A percentile compares a stretch with the other conserved stretches of the same genome.
Conservation (phyloP, 805 yeast species). For the Komagataella phaffii region DNA sequence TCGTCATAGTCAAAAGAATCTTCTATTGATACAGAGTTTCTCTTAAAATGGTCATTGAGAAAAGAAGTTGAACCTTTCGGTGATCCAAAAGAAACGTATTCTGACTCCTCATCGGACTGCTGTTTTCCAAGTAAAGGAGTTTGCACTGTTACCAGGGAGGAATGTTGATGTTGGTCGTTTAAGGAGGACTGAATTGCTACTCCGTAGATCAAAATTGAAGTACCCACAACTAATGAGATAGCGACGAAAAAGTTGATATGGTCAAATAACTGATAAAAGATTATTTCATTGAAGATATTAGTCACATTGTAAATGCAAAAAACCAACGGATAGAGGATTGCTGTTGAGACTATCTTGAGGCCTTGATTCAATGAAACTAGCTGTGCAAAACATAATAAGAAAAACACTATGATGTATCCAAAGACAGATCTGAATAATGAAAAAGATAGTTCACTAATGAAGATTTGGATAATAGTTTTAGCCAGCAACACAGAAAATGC, state of each 20-base stretch:
- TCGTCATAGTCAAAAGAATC: neutral
- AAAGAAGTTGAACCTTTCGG: constrained; percentile 14
- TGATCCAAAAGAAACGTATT: constrained; percentile 27
- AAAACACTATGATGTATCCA: constrained; percentile 24
- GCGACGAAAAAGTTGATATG: constrained; percentile 20
- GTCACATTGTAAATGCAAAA: constrained; percentile 71
- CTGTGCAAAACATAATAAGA: constrained; percentile 56
- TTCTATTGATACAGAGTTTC: neutral
- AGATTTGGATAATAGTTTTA: constrained; percentile 66
- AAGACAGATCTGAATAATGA: constrained; percentile 12
- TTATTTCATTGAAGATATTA: constrained; percentile 52
- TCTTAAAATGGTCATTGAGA: constrained; percentile 4
- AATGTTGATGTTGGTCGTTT: constrained; percentile 7
- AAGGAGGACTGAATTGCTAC: constrained; percentile 56
- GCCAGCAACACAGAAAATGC: constrained; percentile 81
- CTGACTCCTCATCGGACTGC: constrained; percentile 9
- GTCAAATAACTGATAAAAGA: constrained; percentile 40
- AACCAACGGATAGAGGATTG: constrained; percentile 72
- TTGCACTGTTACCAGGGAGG: neutral
- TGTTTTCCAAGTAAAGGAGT: neutral
- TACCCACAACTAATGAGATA: constrained; percentile 28
- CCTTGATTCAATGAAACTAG: constrained; percentile 66
- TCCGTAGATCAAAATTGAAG: constrained; percentile 45
- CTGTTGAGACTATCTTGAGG: constrained; percentile 53
- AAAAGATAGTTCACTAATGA: constrained; percentile 16